Base-by-base conservation (phyloP, 2,329 filamentous ascomycete species). In the Trichophaea hybrida region DNA sequence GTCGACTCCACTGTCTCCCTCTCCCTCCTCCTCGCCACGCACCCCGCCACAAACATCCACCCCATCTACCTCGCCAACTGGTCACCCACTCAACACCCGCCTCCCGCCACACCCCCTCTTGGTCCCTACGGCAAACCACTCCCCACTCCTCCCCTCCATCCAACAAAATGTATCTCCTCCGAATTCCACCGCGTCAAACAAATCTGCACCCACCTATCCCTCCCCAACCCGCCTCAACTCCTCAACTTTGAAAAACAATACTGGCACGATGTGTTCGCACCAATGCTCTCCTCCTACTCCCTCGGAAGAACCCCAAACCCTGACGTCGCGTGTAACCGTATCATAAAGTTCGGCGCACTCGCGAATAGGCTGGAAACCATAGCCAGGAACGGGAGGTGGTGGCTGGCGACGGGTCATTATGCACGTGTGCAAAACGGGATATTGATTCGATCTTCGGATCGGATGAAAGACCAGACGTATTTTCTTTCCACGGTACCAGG, bases 341-440 rank as follows among this genome's bases (percentile, higher is more conserved):
- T 59, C 44, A 60, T 66, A 10, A 66, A 66, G 53, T 66, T 66
- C 24, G 64, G 64, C 4, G 55, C 55, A 33, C 59, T 65, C 44
- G 34, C 64, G 10, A 24, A 40, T 32, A 63, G 52, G 49, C 55
- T 65, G 8, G 51, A 57, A 33, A 54, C 5, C 12, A 59, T 60
- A 33, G 56, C 64, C 34, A 37, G 12, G 15, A 13, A 37, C 34
- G 35, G 24, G 12, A 57, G 54, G 44, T 66, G 64, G 64, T 65
- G 64, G 64, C 57, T 66, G 48, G 64, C 64, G 15, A 66, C 64
- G 44, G 64, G 64, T 10, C 64, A 66, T 43, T 66, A 66, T 51
- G 64, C 64, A 31, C 61, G 59, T 24, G 46, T 44, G n/a, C 38
- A n/a, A 12, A 32, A 37, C 8, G 31, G 17, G 37, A 3, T 5